Conservation (phyloP, 768 basidiomycete species). For the Hygrophorus russula region DNA sequence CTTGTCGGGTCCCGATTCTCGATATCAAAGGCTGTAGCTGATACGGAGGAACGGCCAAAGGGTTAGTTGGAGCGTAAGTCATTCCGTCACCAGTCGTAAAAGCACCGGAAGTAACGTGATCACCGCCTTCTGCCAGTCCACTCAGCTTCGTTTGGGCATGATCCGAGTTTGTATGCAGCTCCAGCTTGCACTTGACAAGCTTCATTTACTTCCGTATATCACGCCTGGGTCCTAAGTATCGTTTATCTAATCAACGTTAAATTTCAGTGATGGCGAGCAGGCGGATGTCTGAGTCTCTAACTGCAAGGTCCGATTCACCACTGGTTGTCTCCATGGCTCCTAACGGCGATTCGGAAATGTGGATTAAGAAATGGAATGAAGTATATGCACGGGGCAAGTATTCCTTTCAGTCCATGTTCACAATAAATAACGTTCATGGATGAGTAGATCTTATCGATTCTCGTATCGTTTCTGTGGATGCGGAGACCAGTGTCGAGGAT, state of each 20-base stretch:
- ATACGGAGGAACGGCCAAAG: constrained; percentile 52
- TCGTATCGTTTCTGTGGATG: constrained; percentile 52
- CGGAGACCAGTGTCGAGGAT: constrained; percentile 69
- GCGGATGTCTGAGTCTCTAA: constrained; percentile 27
- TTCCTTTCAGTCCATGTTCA: not conserved
- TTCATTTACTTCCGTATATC: not conserved
- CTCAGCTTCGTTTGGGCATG: not conserved
- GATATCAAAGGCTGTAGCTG: constrained; percentile 38
- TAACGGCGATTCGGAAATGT: constrained; percentile 27
- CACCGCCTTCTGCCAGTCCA: no score
- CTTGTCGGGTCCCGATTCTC: constrained; percentile 17
- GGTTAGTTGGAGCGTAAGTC: constrained; percentile 27
- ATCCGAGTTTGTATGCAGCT: not conserved
- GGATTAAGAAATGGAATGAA: constrained; percentile 47
- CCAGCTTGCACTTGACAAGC: not conserved
- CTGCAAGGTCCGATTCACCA: constrained; percentile 15
- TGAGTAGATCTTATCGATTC: constrained; percentile 57
- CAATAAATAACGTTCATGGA: not conserved
- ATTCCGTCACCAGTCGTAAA: constrained; percentile 15
- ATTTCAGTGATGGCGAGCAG: constrained; percentile 21
- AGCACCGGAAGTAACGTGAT: not conserved
- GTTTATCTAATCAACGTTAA: no score
- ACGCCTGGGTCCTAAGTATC: no score
- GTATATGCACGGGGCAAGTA: constrained; percentile 47
- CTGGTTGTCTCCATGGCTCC: constrained; percentile 14